These are phyloP conservation scores for Cyberlindnera xylosilytica DNA, from an alignment of 805 yeast genomes.

Conservation along the genomic window DNA sequence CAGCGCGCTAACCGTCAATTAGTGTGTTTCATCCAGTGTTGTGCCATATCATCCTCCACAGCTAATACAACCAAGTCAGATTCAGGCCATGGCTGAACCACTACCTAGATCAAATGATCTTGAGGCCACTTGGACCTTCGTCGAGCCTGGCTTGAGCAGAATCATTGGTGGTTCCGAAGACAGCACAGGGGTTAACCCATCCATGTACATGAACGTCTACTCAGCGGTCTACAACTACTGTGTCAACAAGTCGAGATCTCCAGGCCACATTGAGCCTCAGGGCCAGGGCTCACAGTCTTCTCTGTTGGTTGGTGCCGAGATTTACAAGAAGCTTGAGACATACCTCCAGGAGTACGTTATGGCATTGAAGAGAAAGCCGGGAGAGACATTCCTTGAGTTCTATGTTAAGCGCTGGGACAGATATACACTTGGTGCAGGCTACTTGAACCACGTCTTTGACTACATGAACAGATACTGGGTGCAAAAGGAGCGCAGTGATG, in stretches of 20 bases:
- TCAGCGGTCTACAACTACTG: conserved; percentile 93
- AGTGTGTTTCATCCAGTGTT: too few species aligned
- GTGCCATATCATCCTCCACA: too few species aligned
- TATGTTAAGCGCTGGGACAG: conserved; percentile 89
- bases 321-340: conserved; percentile 66
- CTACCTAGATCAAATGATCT: conserved; percentile 59
- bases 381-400: conserved; percentile 72
- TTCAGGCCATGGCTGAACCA: conserved; percentile 18
- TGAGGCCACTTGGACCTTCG: conserved; percentile 71
- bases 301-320: conserved; percentile 81
- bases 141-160: conserved; percentile 71
- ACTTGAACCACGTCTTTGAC: conserved; percentile 88
- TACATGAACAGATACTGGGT: conserved; percentile 98
- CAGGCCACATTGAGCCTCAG: conserved; percentile 30
- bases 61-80: too few species aligned
- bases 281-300: conserved; percentile 32
- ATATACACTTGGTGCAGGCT: conserved; percentile 86
- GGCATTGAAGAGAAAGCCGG: conserved; percentile 45
- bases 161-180: conserved; percentile 66
- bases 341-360: conserved; percentile 63
- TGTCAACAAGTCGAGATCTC: conserved; percentile 67
- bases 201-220: conserved; percentile 85
- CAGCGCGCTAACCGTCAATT: not conserved
- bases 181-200: conserved; percentile 51
- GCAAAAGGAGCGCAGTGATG: conserved; percentile 91